These are phyloP conservation scores for Mycosarcoma maydis DNA, from an alignment of 1,284 basidiomycete genomes.

Conservation along the genomic window DNA sequence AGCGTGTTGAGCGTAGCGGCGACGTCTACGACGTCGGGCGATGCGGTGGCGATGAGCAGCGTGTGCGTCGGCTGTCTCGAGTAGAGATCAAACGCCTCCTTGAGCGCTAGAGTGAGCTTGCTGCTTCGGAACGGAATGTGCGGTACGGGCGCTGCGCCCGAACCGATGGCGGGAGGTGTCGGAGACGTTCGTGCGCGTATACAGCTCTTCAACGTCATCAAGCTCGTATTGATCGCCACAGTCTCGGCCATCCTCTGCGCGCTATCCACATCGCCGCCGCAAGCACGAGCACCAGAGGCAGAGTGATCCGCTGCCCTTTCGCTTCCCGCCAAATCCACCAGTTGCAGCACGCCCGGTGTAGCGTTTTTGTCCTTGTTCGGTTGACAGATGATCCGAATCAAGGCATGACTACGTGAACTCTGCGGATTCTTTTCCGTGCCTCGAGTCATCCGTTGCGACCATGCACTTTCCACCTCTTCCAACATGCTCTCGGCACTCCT, in stretches of 20 bases:
- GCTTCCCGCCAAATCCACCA: slow-evolving; percentile 27
- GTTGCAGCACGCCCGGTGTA: slow-evolving; percentile 20
- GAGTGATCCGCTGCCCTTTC: slow-evolving; percentile 27
- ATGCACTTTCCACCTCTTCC: slow-evolving; percentile 12
- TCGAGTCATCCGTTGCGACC: slow-evolving; percentile 16
- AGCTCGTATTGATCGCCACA: slow-evolving; percentile 30
- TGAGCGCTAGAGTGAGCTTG: slow-evolving; percentile 34
- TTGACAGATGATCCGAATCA: slow-evolving; percentile 21
- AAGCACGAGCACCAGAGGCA: neutral
- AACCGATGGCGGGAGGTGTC: neutral
- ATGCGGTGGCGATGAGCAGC: slow-evolving; percentile 34
- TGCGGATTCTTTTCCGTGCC: slow-evolving; percentile 28
- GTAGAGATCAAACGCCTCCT: slow-evolving; percentile 38
- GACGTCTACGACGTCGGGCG: slow-evolving; percentile 4
- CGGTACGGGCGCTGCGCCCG: too few relatives aligned
- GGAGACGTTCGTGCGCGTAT: slow-evolving; percentile 19
- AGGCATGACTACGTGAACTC: slow-evolving; percentile 16
- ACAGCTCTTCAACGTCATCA: slow-evolving; percentile 36
- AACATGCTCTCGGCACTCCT: slow-evolving; percentile 1
- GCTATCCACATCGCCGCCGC: neutral
- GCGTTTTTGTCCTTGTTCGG: slow-evolving; percentile 14
- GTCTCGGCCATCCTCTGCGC: slow-evolving; percentile 28
- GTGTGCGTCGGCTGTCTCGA: slow-evolving; percentile 27
- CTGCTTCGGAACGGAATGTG: slow-evolving; percentile 35
- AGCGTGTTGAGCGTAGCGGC: slow-evolving; percentile 30